Evolutionary conservation across 495 filamentous ascomycete species (phyloP), one percentile per base, ranked within the genome.

Genomic region (Aspergillus bridgeri): DNA sequence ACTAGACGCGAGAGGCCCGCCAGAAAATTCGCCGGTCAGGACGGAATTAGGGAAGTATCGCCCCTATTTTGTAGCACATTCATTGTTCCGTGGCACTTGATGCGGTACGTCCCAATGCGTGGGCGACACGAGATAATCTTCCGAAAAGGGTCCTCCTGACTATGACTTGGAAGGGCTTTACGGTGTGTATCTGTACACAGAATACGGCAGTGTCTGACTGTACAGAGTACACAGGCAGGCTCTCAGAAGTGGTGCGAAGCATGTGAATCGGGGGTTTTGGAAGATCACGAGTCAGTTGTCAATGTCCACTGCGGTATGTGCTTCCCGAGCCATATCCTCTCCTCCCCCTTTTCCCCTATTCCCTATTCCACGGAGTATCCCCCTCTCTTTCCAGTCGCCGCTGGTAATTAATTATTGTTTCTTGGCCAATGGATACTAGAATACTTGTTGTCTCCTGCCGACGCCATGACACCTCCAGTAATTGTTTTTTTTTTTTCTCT

Each of bases 61-160:
- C 20, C 22, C 18, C 9, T 2, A 48, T 45, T 56, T 27, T 25
- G 45, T 56, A 23, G 21, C 29, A 48, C 54, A 56, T 17, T 29
- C 46, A 29, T 23, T 17, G 42, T 51, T 33, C 29, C 33, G 27
- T 42, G 48, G 33, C 29, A 44, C 27, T 57, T 43, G 19, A n/a
- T 6, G 48, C 48, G 45, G 45, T 24, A 50, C 48, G 13, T 38
- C 33, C 33, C 33, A 38, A 38, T 38, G 33, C 33, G 33, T 42
- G 29, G 29, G 50, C 29, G 50, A 56, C 53, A 56, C 53, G 53
- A 56, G 53, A 18, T 56, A 56, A 56, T 57, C 25, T 57, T 51
- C 54, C 48, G 46, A 51, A 38, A 24, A 55, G 24, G 27, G 47
- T 22, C 21, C 53, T 42, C 22, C 19, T 6, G 21, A 43, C 45